Evolutionary conservation across 768 basidiomycete species (phyloP).

Genomic region (Tricholoma bakamatsutake): DNA sequence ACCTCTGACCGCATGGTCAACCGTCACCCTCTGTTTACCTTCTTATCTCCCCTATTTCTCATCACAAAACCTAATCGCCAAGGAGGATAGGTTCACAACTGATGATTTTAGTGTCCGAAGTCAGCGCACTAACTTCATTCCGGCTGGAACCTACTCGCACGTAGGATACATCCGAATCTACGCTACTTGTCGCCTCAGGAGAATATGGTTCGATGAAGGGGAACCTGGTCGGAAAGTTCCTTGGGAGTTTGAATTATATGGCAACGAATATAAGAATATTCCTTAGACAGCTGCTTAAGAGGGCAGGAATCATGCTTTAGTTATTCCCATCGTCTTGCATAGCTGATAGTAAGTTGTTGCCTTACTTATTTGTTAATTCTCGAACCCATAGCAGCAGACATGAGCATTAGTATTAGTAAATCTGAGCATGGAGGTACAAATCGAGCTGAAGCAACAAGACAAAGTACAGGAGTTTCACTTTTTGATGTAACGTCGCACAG

Average conservation of each 20-base stretch:
- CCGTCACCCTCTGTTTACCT: constrained; percentile 55
- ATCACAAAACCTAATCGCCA: constrained; percentile 32
- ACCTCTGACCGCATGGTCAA: constrained; percentile 66
- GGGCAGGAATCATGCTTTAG: background rate
- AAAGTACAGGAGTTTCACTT: constrained; percentile 5
- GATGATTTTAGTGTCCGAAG: constrained; percentile 10
- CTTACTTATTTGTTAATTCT: background rate
- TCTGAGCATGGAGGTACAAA: background rate
- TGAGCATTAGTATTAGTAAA: background rate
- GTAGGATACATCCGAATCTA: constrained; percentile 71
- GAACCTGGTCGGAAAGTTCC: constrained; percentile 48
- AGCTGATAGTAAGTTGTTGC: background rate
- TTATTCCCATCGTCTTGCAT: background rate
- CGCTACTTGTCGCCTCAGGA: constrained; percentile 68
- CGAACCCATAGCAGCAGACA: background rate
- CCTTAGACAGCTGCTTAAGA: background rate
- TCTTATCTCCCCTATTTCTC: constrained; percentile 57
- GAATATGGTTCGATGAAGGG: constrained; percentile 70
- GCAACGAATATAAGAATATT: constrained; percentile 9
- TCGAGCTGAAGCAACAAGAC: constrained; percentile 2
- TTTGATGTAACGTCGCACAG: constrained; percentile 18
- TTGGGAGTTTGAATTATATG: constrained; percentile 75
- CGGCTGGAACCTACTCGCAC: constrained; percentile 56
- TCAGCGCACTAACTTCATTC: constrained; percentile 24
- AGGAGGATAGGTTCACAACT: constrained; percentile 16